Evolutionary conservation across 352 stramenopile genomes (phyloP).

Genomic region (Globisporangium lucens): DNA sequence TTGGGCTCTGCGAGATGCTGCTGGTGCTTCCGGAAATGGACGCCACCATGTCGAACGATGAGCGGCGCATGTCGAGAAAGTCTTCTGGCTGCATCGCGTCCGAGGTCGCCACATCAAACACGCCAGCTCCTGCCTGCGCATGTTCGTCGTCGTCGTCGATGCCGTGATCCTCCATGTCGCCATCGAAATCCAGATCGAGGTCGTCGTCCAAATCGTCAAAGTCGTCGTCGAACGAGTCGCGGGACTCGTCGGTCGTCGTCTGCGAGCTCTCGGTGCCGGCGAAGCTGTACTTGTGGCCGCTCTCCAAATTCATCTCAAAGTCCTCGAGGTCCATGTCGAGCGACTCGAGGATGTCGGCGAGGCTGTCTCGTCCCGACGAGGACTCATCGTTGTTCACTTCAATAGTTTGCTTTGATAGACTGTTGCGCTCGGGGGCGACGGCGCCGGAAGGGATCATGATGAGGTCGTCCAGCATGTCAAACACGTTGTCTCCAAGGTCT

Average conservation of each 20-base stretch:
- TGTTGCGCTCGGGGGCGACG: conserved; percentile 50
- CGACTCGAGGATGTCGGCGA: conserved; percentile 82
- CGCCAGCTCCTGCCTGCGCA: neutral
- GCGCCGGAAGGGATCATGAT: conserved; percentile 74
- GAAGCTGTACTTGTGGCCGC: conserved; percentile 30
- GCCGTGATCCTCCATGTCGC: conserved; percentile 58
- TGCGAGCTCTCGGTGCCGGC: conserved; percentile 28
- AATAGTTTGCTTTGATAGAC: conserved; percentile 49
- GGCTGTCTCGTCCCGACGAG: conserved; percentile 47
- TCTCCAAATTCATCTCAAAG: conserved; percentile 38
- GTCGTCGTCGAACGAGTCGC: conserved; percentile 61
- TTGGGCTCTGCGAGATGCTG: conserved; percentile 51
- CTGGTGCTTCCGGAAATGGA: conserved; percentile 64
- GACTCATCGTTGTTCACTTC: conserved; percentile 36
- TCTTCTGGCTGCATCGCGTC: conserved; percentile 33
- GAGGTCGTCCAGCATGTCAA: conserved; percentile 86
- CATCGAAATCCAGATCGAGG: conserved; percentile 37
- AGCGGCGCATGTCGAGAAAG: conserved; percentile 57
- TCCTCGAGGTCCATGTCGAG: conserved; percentile 85
- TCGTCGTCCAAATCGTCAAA: conserved; percentile 53
- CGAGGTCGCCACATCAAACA: conserved; percentile 12
- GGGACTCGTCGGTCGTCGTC: conserved; percentile 32
- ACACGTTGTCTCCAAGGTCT: conserved; percentile 81
- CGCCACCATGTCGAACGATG: conserved; percentile 67
- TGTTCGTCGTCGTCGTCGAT: conserved; percentile 34